Evolutionary conservation across 1,284 basidiomycete species (phyloP), one percentile per base, ranked within the genome.

Genomic region (Fomitopsis pinicola): DNA sequence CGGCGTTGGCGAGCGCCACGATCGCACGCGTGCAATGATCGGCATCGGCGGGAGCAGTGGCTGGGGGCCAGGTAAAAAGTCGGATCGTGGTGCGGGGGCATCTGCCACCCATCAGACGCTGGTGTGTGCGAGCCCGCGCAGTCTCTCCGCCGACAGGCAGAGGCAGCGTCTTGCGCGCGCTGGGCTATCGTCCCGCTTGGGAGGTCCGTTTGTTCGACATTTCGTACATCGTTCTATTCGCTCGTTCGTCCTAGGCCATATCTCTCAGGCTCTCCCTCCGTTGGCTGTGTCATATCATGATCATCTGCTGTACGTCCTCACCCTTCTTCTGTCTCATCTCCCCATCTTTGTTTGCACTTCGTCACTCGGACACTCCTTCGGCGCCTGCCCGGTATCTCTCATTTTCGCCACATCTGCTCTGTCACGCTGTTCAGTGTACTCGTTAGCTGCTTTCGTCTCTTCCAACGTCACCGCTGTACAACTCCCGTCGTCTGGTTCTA

Each of bases 261-360:
- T 45, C 40, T 48, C 45, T 12, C 19, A 30, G 22, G 48, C 48
- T 33, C 17, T 5, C 48, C 12, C n/a, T 50, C 28, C 48, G 48
- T 50, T 26, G 48, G 48, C 48, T 50, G 48, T 50, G 26, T 50
- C 48, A 30, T n/a, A 30, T 30, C 48, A 50, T 30, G 48, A 50
- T 50, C 48, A 50, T 33, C 30, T 45, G 42, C 48, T 50, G 48
- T 22, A 50, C 28, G 26, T 33, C 30, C 30, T 22, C 10, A 46
- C 44, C n/a, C 44, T 46, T 53, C 30, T 33, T 54, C 36, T 54
- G 52, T 54, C 22, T 38, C 52, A 54, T 38, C 52, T 62, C 44
- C 28, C 44, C 50, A 33, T 45, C 52, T 59, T 22, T 59, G 58
- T 59, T 40, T 42, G 50, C 58, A 33, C 52, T 17, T 33, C 15